A percentile compares a stretch with the other conserved stretches of the same genome.
These are phyloP conservation scores for Stentor roeselii DNA, from an alignment of 73 alveolate genomes.

Conservation along the genomic window DNA sequence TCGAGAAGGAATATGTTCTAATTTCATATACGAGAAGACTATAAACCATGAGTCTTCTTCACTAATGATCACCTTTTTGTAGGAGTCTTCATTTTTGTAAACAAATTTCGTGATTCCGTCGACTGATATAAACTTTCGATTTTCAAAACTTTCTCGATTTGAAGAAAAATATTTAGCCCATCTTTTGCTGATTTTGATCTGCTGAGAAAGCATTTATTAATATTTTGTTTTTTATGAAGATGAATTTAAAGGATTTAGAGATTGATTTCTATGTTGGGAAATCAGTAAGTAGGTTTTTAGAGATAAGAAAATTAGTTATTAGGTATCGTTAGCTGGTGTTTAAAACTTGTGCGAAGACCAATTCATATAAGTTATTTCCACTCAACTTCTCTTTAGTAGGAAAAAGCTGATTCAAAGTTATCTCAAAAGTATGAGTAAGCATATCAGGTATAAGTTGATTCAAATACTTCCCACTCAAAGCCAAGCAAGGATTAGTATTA, in stretches of 20 bases:
- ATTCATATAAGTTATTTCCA: no score
- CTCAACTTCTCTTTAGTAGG: not conserved
- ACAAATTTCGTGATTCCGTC: not conserved
- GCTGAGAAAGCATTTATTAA: no score
- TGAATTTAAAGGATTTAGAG: no score
- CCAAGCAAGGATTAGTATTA: conserved; percentile 79
- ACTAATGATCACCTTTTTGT: no score
- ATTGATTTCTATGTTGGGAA: no score
- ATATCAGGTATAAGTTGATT: not conserved
- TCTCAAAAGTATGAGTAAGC: not conserved
- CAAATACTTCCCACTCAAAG: conserved; percentile 23
- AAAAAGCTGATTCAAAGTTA: not conserved
- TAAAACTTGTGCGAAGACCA: no score
- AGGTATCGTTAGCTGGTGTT: no score
- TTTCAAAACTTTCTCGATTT: not conserved
- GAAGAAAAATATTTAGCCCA: not conserved
- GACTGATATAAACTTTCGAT: no score
- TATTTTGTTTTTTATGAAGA: no score
- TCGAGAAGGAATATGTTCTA: not conserved
- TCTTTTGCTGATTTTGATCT: not conserved
- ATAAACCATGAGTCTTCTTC: not conserved
- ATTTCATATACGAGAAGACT: not conserved
- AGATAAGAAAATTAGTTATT: no score
- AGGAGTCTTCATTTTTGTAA: not conserved
- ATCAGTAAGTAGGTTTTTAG: no score